A percentile compares a stretch with the other conserved stretches of the same genome.
Evolutionary conservation across 768 basidiomycete genomes (phyloP).

Genomic region (Mycena leptocephala): DNA sequence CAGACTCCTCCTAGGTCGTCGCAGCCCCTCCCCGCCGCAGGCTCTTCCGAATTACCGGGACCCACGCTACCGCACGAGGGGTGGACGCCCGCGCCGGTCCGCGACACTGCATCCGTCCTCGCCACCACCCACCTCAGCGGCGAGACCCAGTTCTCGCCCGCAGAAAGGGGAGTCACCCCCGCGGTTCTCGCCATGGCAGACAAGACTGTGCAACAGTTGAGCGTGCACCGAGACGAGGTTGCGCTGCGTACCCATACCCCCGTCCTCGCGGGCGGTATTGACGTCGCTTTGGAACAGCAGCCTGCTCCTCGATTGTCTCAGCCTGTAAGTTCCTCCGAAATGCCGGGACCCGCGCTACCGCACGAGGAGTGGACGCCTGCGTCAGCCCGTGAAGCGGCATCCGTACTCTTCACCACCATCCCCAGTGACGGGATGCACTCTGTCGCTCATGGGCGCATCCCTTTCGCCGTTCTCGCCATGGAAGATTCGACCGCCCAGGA

Average conservation of each 20-base stretch:
- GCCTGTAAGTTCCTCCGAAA: constrained; percentile 8
- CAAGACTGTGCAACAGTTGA: constrained; percentile 11
- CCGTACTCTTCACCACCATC: constrained; percentile 9
- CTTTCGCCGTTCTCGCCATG: constrained; percentile 9
- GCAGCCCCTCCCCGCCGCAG: constrained; percentile 2
- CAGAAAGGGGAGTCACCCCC: background rate
- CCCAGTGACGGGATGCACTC: constrained; percentile 11
- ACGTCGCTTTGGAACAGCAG: constrained; percentile 13
- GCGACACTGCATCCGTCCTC: constrained; percentile 35
- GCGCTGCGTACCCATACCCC: no score
- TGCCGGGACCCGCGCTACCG: constrained; percentile 2
- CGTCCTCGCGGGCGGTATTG: constrained; percentile 3
- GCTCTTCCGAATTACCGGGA: constrained; percentile 1
- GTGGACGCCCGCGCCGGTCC: constrained; percentile 8
- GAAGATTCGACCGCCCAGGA: constrained; percentile 12
- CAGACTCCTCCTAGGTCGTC: constrained; percentile 15
- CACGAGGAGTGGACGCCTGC: constrained; percentile 11
- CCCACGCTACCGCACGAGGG: constrained; percentile 13
- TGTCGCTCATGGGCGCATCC: background rate
- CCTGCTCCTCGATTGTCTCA: constrained; percentile 9
- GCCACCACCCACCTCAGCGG: background rate
- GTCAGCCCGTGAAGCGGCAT: constrained; percentile 11
- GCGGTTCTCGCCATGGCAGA: background rate
- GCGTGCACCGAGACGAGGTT: constrained; percentile 3
- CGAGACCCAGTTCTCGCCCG: background rate